A percentile compares a stretch with the other conserved stretches of the same genome.
phyloP scores from a whole-genome alignment of 768 basidiomycete species.

The Ramaria sp. region DNA sequence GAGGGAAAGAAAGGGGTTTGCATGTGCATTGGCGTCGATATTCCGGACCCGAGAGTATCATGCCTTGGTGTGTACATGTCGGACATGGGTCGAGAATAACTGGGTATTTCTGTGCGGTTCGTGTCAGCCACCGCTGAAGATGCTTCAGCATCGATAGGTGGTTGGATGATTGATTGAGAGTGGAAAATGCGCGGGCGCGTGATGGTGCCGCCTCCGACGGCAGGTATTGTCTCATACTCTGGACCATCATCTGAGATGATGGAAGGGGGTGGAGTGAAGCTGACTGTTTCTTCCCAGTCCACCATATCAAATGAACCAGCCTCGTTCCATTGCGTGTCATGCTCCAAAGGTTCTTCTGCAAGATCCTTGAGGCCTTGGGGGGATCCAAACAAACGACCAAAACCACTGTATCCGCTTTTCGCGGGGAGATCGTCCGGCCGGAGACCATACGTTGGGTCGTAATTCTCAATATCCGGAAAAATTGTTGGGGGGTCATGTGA shows the following conservation, averaged over 20 bases:
- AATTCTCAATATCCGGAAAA: conserved; percentile 68
- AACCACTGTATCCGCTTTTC: conserved; percentile 71
- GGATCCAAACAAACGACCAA: conserved; percentile 51
- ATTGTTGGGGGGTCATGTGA: conserved; percentile 19
- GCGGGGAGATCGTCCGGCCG: conserved; percentile 84
- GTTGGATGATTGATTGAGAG: conserved; percentile 66
- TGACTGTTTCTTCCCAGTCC: conserved; percentile 57
- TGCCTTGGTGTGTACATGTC: background rate
- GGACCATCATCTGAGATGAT: conserved; percentile 31
- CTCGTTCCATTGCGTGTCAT: conserved; percentile 34
- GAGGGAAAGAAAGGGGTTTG: conserved; percentile 15
- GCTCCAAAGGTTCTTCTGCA: conserved; percentile 46
- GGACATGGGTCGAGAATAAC: background rate
- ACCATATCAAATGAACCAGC: conserved; percentile 48
- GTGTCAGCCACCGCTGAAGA: background rate
- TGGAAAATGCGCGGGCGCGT: conserved; percentile 80
- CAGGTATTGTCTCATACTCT: conserved; percentile 83
- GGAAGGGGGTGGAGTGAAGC: conserved; percentile 21
- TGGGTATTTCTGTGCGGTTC: background rate
- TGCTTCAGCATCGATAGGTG: conserved; percentile 25
- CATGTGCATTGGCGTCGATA: background rate
- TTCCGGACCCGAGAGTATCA: background rate
- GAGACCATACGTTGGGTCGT: conserved; percentile 93
- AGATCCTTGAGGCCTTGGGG: conserved; percentile 53
- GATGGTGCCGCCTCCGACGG: conserved; percentile 83